Evolutionary conservation across 2,329 filamentous ascomycete genomes (phyloP).

Genomic region (Aspergillus sp.): DNA sequence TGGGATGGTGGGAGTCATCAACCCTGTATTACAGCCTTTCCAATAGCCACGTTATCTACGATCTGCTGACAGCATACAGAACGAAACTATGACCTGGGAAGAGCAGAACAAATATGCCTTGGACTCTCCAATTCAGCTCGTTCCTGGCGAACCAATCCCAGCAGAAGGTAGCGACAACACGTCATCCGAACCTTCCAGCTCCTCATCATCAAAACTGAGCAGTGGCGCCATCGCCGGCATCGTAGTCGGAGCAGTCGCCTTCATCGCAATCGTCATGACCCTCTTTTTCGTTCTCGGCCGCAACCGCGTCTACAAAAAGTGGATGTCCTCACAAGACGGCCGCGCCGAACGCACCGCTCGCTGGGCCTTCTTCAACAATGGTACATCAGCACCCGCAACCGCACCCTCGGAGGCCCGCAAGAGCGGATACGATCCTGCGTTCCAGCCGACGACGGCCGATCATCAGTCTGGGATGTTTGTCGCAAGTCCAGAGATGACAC

Average conservation of each 20-base stretch:
- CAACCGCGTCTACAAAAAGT: slow-evolving; percentile 28
- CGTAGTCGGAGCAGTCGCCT: slow-evolving; percentile 46
- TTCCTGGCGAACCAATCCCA: slow-evolving; percentile 52
- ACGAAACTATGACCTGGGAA: slow-evolving; percentile 43
- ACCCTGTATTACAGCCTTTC: slow-evolving; percentile 46
- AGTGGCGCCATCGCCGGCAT: slow-evolving; percentile 56
- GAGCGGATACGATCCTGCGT: slow-evolving; percentile 6
- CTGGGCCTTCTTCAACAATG: slow-evolving; percentile 24
- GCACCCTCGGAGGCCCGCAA: slow-evolving; percentile 5
- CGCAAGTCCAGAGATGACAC: background rate
- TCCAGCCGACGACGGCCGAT: background rate
- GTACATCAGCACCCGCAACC: background rate
- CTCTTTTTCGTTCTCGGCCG: slow-evolving; percentile 32
- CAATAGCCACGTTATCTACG: background rate
- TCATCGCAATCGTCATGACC: slow-evolving; percentile 41
- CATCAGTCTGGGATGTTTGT: background rate
- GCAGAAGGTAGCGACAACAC: slow-evolving; percentile 33
- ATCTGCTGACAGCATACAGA: slow-evolving; percentile 22
- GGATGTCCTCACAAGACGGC: slow-evolving; percentile 28
- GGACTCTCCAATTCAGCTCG: slow-evolving; percentile 47
- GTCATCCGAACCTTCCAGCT: slow-evolving; percentile 1
- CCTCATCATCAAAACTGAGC: slow-evolving; percentile 21
- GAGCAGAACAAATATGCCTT: slow-evolving; percentile 44
- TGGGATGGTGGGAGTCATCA: slow-evolving; percentile 71
- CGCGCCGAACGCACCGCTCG: slow-evolving; percentile 24